Conservation (phyloP, 371 early-diverging fungal species). For the Blyttiomyces sp. region DNA sequence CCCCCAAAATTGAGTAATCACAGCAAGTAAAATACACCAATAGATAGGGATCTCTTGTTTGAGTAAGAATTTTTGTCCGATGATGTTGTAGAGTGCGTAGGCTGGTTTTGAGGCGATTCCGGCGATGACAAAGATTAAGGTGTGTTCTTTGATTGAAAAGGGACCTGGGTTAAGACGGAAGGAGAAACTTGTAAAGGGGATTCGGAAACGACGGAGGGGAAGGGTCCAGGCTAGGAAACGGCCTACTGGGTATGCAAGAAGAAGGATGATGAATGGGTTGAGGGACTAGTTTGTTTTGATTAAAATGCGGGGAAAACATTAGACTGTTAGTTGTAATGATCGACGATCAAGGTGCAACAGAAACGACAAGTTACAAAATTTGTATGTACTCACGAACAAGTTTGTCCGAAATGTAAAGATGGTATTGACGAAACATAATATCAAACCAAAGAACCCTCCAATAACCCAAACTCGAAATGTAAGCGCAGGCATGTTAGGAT, state of each 20-base stretch:
- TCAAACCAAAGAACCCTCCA: constrained; percentile 17
- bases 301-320: neutral
- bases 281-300: neutral
- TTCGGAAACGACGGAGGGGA: constrained; percentile 5
- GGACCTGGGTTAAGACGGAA: constrained; percentile 27
- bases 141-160: constrained; percentile 22
- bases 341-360: no score
- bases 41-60: neutral
- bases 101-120: constrained; percentile 8
- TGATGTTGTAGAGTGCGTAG: constrained; percentile 24
- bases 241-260: constrained; percentile 17
- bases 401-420: constrained; percentile 33
- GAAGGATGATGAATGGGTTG: neutral
- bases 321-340: no score
- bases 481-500: constrained; percentile 26
- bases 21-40: constrained; percentile 15
- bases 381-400: constrained; percentile 21
- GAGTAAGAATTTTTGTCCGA: constrained; percentile 16
- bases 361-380: no score
- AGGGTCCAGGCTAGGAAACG: constrained; percentile 10
- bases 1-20: constrained; percentile 48
- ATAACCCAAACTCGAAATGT: constrained; percentile 25
- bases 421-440: constrained; percentile 20
- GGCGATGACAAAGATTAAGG: constrained; percentile 13
- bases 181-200: neutral